Conservation (phyloP, 2,329 filamentous ascomycete genomes). For the Grosmannia huntii region DNA sequence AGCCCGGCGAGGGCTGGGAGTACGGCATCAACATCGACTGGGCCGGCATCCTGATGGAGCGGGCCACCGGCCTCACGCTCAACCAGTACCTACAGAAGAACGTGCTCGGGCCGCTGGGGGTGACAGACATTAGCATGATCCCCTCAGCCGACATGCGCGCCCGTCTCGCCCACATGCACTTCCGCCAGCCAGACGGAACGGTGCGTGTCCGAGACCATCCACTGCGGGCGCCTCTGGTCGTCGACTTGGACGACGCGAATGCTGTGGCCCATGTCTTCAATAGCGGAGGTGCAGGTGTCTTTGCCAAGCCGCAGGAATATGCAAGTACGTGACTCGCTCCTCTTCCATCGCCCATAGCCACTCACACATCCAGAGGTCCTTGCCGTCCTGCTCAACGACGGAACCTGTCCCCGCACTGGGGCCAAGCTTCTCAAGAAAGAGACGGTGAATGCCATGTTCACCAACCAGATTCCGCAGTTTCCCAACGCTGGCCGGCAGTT, state of each 20-base stretch:
- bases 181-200: slow-evolving; percentile 29
- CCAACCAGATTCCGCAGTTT: slow-evolving; percentile 42
- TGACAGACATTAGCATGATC: slow-evolving; percentile 35
- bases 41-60: slow-evolving; percentile 32
- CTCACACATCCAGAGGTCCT: slow-evolving; percentile 33
- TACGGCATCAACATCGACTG: slow-evolving; percentile 38
- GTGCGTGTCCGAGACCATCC: slow-evolving; percentile 23
- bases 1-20: slow-evolving; percentile 33
- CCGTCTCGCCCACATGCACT: slow-evolving; percentile 41
- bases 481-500: slow-evolving; percentile 32
- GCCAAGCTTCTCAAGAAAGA: slow-evolving; percentile 35
- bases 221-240: slow-evolving; percentile 7
- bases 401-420: slow-evolving; percentile 41
- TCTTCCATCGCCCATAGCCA: not conserved
- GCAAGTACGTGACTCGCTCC: slow-evolving; percentile 6
- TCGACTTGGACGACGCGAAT: slow-evolving; percentile 3
- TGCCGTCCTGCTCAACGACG: slow-evolving; percentile 46
- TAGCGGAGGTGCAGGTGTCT: slow-evolving; percentile 31
- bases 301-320: slow-evolving; percentile 28
- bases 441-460: slow-evolving; percentile 48
- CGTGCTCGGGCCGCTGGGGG: slow-evolving; percentile 29
- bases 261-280: slow-evolving; percentile 16
- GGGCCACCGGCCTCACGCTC: slow-evolving; percentile 25
- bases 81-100: slow-evolving; percentile 30
- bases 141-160: slow-evolving; percentile 36